phyloP scores from a whole-genome alignment of 1,139 yeast genomes.

The Hansenula lynferdii region DNA sequence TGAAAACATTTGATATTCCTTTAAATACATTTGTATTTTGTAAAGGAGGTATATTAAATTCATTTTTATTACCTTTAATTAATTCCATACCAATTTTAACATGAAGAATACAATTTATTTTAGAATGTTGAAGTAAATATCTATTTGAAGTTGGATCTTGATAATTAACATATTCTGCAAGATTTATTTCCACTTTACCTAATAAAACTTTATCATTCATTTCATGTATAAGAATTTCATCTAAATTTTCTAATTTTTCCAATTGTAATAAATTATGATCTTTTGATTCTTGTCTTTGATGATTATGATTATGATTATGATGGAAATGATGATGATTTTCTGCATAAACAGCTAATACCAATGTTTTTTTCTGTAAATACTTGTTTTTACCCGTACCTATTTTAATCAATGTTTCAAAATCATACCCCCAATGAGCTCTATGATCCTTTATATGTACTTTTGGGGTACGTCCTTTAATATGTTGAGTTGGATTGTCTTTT shows the following conservation, averaged over 20 bases:
- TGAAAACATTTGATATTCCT: slow-evolving; percentile 16
- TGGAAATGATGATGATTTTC: slow-evolving; percentile 21
- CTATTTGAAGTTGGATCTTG: slow-evolving; percentile 50
- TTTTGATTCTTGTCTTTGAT: not conserved
- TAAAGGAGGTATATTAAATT: slow-evolving; percentile 25
- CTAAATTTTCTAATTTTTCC: not conserved
- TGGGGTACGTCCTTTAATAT: slow-evolving; percentile 40
- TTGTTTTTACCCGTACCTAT: slow-evolving; percentile 34
- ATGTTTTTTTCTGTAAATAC: slow-evolving; percentile 29
- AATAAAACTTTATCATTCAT: slow-evolving; percentile 37
- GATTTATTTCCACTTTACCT: slow-evolving; percentile 64
- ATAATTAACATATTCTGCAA: slow-evolving; percentile 66
- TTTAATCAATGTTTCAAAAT: slow-evolving; percentile 32
- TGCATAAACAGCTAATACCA: slow-evolving; percentile 32
- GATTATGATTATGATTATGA: slow-evolving; percentile 1
- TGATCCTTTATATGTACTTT: slow-evolving; percentile 42
- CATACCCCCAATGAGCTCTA: slow-evolving; percentile 43
- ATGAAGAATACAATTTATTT: slow-evolving; percentile 73
- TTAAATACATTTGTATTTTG: slow-evolving; percentile 11
- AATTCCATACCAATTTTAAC: slow-evolving; percentile 41
- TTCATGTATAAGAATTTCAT: slow-evolving; percentile 8
- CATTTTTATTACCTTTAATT: slow-evolving; percentile 34
- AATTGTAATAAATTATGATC: not conserved
- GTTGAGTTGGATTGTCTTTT: slow-evolving; percentile 36
- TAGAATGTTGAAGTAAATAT: slow-evolving; percentile 70